A percentile compares a stretch with the other conserved stretches of the same genome.
phyloP scores from a whole-genome alignment of 805 yeast species.

The Millerago galiae region DNA sequence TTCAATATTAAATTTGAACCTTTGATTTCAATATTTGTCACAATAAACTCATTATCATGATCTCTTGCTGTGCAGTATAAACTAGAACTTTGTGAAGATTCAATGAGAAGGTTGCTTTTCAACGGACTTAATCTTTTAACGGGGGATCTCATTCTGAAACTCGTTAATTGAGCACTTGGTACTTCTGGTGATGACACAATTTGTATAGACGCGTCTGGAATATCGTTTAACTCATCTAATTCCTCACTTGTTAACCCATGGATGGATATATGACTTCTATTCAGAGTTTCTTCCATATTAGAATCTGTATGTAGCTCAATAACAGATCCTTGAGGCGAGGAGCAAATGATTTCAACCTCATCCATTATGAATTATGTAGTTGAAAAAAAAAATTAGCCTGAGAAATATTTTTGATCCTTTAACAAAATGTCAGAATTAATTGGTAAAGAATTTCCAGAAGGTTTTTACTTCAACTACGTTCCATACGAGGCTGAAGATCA shows the following conservation, averaged over 20 bases:
- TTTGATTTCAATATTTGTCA: constrained; percentile 13
- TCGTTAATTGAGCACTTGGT: constrained; percentile 21
- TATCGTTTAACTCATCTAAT: background rate
- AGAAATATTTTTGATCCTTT: background rate
- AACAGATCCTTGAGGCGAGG: constrained; percentile 16
- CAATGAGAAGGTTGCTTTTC: constrained; percentile 7
- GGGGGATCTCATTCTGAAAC: constrained; percentile 22
- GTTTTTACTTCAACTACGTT: constrained; percentile 24
- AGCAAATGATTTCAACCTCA: constrained; percentile 3
- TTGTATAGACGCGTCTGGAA: background rate
- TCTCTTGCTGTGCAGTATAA: constrained; percentile 6
- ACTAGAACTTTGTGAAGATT: constrained; percentile 7
- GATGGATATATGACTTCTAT: constrained; percentile 5
- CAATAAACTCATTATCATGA: constrained; percentile 2
- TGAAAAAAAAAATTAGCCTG: no score
- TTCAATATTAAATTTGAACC: constrained; percentile 5
- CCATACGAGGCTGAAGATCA: constrained; percentile 24
- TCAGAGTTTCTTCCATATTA: constrained; percentile 6
- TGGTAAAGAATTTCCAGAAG: constrained; percentile 24
- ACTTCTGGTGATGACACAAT: constrained; percentile 5
- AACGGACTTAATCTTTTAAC: constrained; percentile 16
- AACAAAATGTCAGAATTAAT: constrained; percentile 15
- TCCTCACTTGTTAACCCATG: background rate
- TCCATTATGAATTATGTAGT: background rate
- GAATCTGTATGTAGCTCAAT: constrained; percentile 13